phyloP scores from a whole-genome alignment of 192 early-diverging fungal species.

The Umbelopsis vinacea region DNA sequence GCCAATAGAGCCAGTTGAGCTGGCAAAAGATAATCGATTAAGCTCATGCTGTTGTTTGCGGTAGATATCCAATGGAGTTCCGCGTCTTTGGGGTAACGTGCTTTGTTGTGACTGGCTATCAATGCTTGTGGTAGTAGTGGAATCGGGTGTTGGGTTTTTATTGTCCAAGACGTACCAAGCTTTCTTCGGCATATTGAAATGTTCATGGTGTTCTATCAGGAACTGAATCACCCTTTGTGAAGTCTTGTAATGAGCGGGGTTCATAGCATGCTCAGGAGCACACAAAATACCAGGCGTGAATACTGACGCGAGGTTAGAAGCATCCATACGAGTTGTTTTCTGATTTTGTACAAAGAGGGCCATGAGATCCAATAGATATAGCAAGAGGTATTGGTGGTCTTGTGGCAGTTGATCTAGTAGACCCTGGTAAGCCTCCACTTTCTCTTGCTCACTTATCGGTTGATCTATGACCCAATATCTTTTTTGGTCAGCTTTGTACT shows the following conservation, averaged over 20 bases:
- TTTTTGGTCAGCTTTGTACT: slow-evolving; percentile 15
- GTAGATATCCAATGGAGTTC: slow-evolving; percentile 14
- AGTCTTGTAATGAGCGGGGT: slow-evolving; percentile 73
- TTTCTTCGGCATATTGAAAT: slow-evolving; percentile 31
- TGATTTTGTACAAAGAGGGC: slow-evolving; percentile 53
- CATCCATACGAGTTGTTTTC: slow-evolving; percentile 69
- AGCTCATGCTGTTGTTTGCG: slow-evolving; percentile 12
- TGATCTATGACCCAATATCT: slow-evolving; percentile 24
- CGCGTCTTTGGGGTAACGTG: slow-evolving; percentile 14
- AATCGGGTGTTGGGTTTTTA: neutral
- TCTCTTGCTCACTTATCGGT: slow-evolving; percentile 28
- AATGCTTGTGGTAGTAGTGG: neutral
- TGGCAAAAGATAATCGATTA: slow-evolving; percentile 1
- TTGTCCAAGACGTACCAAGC: slow-evolving; percentile 14
- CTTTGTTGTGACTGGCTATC: neutral
- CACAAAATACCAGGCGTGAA: slow-evolving; percentile 76
- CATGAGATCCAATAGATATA: slow-evolving; percentile 72
- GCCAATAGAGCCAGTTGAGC: slow-evolving; percentile 13
- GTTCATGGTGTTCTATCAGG: slow-evolving; percentile 60
- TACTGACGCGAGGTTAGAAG: slow-evolving; percentile 73
- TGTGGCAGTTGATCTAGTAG: slow-evolving; percentile 58
- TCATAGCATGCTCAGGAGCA: slow-evolving; percentile 67
- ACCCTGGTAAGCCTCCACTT: slow-evolving; percentile 52
- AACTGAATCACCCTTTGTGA: slow-evolving; percentile 77
- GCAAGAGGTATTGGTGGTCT: slow-evolving; percentile 64